Evolutionary conservation across 2,329 filamentous ascomycete genomes (phyloP).

Genomic region (Cladosporium sp.): DNA sequence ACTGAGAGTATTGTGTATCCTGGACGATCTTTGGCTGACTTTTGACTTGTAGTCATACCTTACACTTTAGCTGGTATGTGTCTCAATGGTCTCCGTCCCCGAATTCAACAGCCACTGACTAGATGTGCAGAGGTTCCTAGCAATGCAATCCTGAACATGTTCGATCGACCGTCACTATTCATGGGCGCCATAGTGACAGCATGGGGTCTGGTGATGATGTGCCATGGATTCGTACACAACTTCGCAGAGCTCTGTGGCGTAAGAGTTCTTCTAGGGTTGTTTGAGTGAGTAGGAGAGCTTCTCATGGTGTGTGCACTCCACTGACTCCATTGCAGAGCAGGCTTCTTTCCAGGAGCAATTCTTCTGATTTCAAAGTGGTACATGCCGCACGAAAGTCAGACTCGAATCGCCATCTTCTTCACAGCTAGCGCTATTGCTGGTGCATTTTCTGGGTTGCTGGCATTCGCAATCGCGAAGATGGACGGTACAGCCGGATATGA

Average conservation of each 20-base stretch:
- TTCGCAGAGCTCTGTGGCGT: slow-evolving; percentile 31
- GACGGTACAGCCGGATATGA: slow-evolving; percentile 32
- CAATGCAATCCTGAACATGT: slow-evolving; percentile 42
- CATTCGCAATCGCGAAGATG: slow-evolving; percentile 44
- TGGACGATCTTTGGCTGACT: not conserved
- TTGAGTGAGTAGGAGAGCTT: slow-evolving; percentile 31
- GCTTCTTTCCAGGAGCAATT: slow-evolving; percentile 50
- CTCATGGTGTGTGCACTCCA: slow-evolving; percentile 31
- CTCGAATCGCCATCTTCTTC: slow-evolving; percentile 26
- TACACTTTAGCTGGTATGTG: slow-evolving; percentile 4
- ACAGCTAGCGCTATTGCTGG: slow-evolving; percentile 41
- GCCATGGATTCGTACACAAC: slow-evolving; percentile 47
- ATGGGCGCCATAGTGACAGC: slow-evolving; percentile 33
- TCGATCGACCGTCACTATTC: slow-evolving; percentile 40
- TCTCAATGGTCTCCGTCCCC: not conserved
- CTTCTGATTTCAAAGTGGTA: slow-evolving; percentile 29
- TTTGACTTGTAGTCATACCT: not conserved
- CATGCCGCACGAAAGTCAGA: slow-evolving; percentile 30
- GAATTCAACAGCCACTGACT: slow-evolving; percentile 27
- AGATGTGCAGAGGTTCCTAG: slow-evolving; percentile 42
- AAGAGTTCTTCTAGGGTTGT: slow-evolving; percentile 37
- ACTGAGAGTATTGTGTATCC: no score
- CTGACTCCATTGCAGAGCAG: slow-evolving; percentile 45
- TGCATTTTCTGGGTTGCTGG: slow-evolving; percentile 48
- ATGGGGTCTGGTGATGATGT: slow-evolving; percentile 30